Percentiles rank a stretch among this genome's conserved stretches.
phyloP scores from a whole-genome alignment of 2,329 filamentous ascomycete species.

The Ascochyta rabiei region DNA sequence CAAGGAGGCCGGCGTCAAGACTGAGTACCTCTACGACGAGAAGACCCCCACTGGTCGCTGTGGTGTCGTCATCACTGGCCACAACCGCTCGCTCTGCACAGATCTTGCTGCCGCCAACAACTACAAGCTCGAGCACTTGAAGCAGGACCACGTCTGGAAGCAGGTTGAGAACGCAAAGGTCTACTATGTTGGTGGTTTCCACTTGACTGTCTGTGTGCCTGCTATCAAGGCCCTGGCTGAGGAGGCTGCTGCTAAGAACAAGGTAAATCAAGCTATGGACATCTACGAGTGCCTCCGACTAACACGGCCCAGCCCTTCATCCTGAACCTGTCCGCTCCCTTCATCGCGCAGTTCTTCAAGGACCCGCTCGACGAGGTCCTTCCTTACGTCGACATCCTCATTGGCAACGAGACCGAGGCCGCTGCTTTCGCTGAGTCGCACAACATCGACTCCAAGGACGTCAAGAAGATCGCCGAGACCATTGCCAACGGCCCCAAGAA shows the following conservation, averaged over 20 bases:
- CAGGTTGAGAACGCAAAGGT: constrained; percentile 86
- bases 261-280: constrained; percentile 58
- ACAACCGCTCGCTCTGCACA: constrained; percentile 93
- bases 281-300: not conserved
- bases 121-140: constrained; percentile 93
- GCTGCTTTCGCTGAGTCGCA: constrained; percentile 85
- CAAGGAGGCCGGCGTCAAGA: constrained; percentile 84
- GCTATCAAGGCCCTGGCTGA: constrained; percentile 89
- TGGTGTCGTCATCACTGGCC: constrained; percentile 94
- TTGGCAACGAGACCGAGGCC: constrained; percentile 97
- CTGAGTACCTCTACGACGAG: constrained; percentile 92
- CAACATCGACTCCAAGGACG: constrained; percentile 72
- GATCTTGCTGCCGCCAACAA: constrained; percentile 96
- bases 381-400: constrained; percentile 93
- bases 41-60: constrained; percentile 87
- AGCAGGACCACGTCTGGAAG: constrained; percentile 88
- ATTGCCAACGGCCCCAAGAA: constrained; percentile 91
- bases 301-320: constrained; percentile 66
- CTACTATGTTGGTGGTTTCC: constrained; percentile 95
- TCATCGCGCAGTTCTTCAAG: constrained; percentile 98
- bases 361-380: constrained; percentile 84
- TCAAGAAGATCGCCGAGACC: constrained; percentile 82
- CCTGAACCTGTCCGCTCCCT: constrained; percentile 91
- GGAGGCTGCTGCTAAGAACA: constrained; percentile 87
- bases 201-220: constrained; percentile 93